Base-by-base conservation (phyloP, 139 green algal genomes). In the Chlorella sp. region DNA sequence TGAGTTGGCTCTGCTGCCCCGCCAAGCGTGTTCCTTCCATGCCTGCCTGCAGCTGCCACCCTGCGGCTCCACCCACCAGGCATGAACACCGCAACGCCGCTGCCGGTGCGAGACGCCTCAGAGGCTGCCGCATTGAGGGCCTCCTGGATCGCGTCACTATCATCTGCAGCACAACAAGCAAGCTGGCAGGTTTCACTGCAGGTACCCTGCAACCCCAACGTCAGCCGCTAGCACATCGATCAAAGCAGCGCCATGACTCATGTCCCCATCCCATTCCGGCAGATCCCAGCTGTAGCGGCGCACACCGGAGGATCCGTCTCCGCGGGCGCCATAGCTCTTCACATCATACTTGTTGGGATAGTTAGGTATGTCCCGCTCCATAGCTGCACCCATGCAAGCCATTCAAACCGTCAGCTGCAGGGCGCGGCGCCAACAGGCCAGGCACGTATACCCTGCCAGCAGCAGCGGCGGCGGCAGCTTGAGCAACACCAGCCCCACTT, bases 341-440 rank as follows among this genome's bases (percentile, higher is more conserved):
- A 82, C 76, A 54, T 82, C 70, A 28, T 56, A 73, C 24, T 56
- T 56, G 36, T 36, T 64, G 41, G 76, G 58, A 40, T 82, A 82
- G 20, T 46, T n/a, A 9, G 76, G 76, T 5, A 82, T 64, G 4
- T 38, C 16, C 26, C 56, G 56, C 56, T 68, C 46, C 24, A 36
- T 38, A 26, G 76, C 76, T 82, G 76, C 54, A 32, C 0, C 16
- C 8, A n/a, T n/a, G n/a, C n/a, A n/a, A n/a, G n/a, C n/a, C n/a
- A n/a, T n/a, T n/a, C n/a, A n/a, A n/a, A n/a, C n/a, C n/a, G n/a
- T n/a, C n/a, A n/a, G n/a, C n/a, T n/a, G n/a, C n/a, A n/a, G n/a
- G n/a, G n/a, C n/a, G n/a, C n/a, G n/a, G n/a, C n/a, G n/a, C n/a
- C n/a, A n/a, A n/a, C n/a, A n/a, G n/a, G n/a, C n/a, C n/a, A n/a